Evolutionary conservation across 352 stramenopile genomes (phyloP), one percentile per base, ranked within the genome.

Genomic region (Globisporangium mamillatum): DNA sequence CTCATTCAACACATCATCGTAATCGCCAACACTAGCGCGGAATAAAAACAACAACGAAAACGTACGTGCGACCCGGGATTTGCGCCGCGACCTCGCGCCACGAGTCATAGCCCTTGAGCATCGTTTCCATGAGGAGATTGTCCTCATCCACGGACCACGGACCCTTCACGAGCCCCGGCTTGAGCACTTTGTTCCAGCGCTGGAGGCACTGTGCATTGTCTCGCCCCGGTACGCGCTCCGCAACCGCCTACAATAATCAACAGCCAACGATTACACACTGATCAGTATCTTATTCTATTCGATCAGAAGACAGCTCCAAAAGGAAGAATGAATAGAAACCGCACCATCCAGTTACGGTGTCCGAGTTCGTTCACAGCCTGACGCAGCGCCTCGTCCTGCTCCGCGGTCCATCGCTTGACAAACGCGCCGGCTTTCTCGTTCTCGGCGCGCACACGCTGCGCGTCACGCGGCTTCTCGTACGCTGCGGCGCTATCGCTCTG

Each of bases 91-190:
- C 81, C 52, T 88, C 77, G 14, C 81, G 74, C 86, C 88, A 95
- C 65, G 86, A 88, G 68, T 86, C 76, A 67, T 83, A 89, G 36
- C 85, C 92, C 81, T 90, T 79, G 27, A 90, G 81, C 78, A 97
- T 93, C 75, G 86, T 86, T 46, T 94, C 76, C 77, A 91, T 85
- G 7, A 98, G 80, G 25, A 96, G 71, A 38, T 76, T 78, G 71
- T 98, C 94, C 70, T 98, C 94, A 56, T 97, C 89, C 54, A 94
- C 79, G 1, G 86, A 96, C 94, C 94, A 98, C 14, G 88, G 90
- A 22, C 93, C 93, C 67, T 98, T 98, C 52, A 95, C 86, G 0
- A 98, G 79, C 32, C 93, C 94, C 1, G 94, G 94, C 69, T 96
- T 94, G 24, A 98, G 77, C 48, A 98, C 87, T 68, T 96, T 95